Evolutionary conservation across 768 basidiomycete species (phyloP), one percentile per base, ranked within the genome.

Genomic region (Lyophyllum semitale): DNA sequence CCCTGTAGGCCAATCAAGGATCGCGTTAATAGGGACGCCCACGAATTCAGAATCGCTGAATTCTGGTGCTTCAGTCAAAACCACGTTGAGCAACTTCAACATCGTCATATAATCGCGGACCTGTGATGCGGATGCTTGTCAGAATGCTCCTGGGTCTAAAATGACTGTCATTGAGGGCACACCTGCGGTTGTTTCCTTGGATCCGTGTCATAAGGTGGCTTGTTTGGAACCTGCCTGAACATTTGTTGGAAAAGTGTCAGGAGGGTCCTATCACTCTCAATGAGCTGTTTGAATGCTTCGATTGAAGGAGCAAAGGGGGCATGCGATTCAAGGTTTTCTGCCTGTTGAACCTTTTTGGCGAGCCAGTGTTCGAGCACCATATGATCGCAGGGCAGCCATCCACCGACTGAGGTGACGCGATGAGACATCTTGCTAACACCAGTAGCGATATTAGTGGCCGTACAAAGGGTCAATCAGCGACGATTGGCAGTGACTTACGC

Each of bases 11-110:
- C 68, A 65, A 44, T 79, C 72, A 80, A 58, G 67, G 47, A 82
- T 62, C 3, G 75, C 74, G 51, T 77, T 74, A 62, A 84, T 75
- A 8, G 82, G 80, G 26, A 76, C 71, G 11, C 77, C 78, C 32
- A 82, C 74, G 11, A 76, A 61, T 15, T 71, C 73, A 18, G 69
- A 65, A 46, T 73, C 60, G 9, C 71, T 71, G 67, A 71, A 82
- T 2, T 48, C 53, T 0, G 80, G 80, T 0, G 81, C 74, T 25
- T 72, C 69, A n/a, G 60, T 61, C 43, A 82, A 57, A 63, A 81
- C 67, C 45, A 69, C 61, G 60, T 83, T 73, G 64, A 83, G 67
- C 12, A 77, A 62, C 12, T 45, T 46, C 17, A 80, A 65, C 67
- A 81, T 68, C 38, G 70, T 66, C 54, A 68, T 64, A 59, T 78